Conservation (phyloP, 352 stramenopile genomes). For the Pythium myriotylum region DNA sequence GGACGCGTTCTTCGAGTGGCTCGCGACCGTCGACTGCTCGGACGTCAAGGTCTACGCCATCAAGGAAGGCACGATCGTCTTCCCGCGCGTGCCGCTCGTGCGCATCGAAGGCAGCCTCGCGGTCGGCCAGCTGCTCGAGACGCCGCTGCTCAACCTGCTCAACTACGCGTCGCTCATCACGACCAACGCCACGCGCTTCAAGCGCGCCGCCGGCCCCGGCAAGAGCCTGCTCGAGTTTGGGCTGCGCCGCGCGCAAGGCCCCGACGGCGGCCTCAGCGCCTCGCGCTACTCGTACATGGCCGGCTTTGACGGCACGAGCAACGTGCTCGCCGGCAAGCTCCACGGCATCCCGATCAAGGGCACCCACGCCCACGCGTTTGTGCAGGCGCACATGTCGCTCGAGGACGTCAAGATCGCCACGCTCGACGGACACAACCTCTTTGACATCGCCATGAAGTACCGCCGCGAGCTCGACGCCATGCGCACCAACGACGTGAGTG, state of each 20-base stretch:
- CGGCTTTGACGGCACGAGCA: conserved; percentile 97
- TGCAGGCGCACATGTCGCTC: conserved; percentile 94
- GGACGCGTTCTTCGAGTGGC: conserved; percentile 95
- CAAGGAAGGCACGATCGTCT: conserved; percentile 96
- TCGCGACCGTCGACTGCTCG: conserved; percentile 93
- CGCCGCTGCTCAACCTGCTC: conserved; percentile 97
- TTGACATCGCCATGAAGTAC: conserved; percentile 84
- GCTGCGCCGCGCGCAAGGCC: conserved; percentile 93
- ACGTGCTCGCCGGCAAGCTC: conserved; percentile 96
- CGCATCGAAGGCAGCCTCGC: conserved; percentile 93
- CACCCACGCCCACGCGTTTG: conserved; percentile 98
- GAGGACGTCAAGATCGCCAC: conserved; percentile 85
- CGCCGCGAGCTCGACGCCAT: conserved; percentile 63
- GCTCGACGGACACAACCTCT: conserved; percentile 78
- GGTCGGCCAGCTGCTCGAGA: conserved; percentile 98
- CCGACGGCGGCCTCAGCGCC: conserved; percentile 96
- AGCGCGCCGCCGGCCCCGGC: conserved; percentile 88
- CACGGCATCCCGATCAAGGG: conserved; percentile 95
- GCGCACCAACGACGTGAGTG: conserved; percentile 80
- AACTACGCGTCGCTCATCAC: conserved; percentile 98
- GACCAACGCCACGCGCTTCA: conserved; percentile 98
- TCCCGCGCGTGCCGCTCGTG: conserved; percentile 95
- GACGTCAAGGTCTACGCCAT: conserved; percentile 94
- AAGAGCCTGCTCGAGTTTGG: conserved; percentile 94
- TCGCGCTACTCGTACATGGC: conserved; percentile 98